These are phyloP conservation scores for Exophiala xenobiotica DNA, from an alignment of 2,329 filamentous ascomycete species.

Conservation along the genomic window DNA sequence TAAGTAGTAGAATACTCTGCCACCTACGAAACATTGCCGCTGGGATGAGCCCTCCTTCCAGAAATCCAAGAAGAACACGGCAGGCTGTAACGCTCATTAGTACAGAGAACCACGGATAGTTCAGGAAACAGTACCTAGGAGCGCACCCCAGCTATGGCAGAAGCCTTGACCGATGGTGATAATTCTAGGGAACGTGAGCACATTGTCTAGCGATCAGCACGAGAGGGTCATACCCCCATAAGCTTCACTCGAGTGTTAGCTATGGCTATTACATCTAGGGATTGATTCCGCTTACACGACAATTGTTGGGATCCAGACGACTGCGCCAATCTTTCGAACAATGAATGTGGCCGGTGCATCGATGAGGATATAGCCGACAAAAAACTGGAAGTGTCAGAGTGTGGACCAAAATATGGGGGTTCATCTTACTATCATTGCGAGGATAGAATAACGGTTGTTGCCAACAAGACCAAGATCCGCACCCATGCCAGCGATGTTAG, in stretches of 20 bases:
- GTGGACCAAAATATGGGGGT: background rate
- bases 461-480: conserved; percentile 42
- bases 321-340: conserved; percentile 31
- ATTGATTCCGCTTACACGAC: conserved; percentile 2
- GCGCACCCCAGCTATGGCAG: conserved; percentile 20
- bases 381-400: conserved; percentile 27
- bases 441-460: conserved; percentile 36
- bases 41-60: conserved; percentile 33
- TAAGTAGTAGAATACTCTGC: background rate
- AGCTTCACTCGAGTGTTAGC: background rate
- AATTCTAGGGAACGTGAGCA: conserved; percentile 12
- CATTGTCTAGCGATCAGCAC: conserved; percentile 8
- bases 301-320: conserved; percentile 28
- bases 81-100: conserved; percentile 30
- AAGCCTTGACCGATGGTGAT: conserved; percentile 39
- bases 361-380: conserved; percentile 33
- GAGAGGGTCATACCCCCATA: conserved; percentile 3
- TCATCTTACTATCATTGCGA: conserved; percentile 26
- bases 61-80: conserved; percentile 38
- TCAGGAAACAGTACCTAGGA: conserved; percentile 2
- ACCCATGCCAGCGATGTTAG: conserved; percentile 44
- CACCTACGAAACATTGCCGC: conserved; percentile 9
- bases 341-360: conserved; percentile 35
- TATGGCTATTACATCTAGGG: background rate
- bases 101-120: no score